Percentiles rank a stretch among this genome's conserved stretches.
Evolutionary conservation across 2,329 filamentous ascomycete species (phyloP).

Genomic region (Claviceps sp.): DNA sequence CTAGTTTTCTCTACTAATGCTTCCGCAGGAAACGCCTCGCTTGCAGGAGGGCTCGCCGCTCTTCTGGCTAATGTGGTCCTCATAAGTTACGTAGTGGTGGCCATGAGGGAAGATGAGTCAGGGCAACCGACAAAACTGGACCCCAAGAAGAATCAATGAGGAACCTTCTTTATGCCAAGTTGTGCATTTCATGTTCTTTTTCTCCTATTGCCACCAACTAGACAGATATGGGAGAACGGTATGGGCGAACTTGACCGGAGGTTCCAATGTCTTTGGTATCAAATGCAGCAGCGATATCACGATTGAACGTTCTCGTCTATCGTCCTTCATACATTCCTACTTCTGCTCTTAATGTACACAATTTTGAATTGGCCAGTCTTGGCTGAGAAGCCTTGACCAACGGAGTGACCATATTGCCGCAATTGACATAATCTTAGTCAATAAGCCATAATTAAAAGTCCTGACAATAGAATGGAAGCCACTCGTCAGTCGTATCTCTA

Average conservation of each 20-base stretch:
- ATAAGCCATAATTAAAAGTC: conserved; percentile 10
- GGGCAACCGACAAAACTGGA: conserved; percentile 27
- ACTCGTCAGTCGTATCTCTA: not conserved
- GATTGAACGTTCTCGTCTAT: not conserved
- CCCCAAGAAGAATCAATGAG: conserved; percentile 36
- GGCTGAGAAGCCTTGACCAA: not conserved
- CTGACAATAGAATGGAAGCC: not conserved
- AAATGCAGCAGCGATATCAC: not conserved
- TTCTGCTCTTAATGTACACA: conserved; percentile 8
- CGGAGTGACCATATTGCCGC: conserved; percentile 6
- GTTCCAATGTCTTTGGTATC: not conserved
- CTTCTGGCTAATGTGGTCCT: conserved; percentile 85
- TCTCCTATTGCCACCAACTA: not conserved
- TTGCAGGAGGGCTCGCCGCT: conserved; percentile 72
- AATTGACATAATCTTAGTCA: conserved; percentile 10
- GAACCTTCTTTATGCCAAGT: not conserved
- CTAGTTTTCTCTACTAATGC: not conserved
- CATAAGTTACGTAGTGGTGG: conserved; percentile 80
- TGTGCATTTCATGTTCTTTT: not conserved
- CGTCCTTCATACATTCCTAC: conserved; percentile 1
- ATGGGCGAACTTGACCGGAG: not conserved
- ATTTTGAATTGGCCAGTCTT: conserved; percentile 1
- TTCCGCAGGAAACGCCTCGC: conserved; percentile 67
- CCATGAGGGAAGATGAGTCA: conserved; percentile 70
- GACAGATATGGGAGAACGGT: not conserved